phyloP scores from a whole-genome alignment of 257 asterid genomes.

The Penstemon davidsonii region DNA sequence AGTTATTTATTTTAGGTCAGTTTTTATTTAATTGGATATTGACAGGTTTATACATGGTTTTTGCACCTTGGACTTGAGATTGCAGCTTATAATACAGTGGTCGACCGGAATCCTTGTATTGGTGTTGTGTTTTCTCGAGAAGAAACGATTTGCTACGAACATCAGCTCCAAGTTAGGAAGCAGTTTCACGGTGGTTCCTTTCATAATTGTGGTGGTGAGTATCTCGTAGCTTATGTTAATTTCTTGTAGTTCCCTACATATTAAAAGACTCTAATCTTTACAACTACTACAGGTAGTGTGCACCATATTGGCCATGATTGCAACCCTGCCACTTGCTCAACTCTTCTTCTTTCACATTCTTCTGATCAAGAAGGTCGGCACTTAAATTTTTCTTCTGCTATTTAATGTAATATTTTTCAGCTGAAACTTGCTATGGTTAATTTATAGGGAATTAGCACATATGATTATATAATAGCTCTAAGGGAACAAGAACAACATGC shows the following conservation, averaged over 20 bases:
- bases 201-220: constrained; percentile 90
- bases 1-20: constrained; percentile 25
- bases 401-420: neutral
- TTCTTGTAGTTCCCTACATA: neutral
- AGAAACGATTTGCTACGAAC: constrained; percentile 59
- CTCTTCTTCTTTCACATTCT: constrained; percentile 99
- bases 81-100: constrained; percentile 99
- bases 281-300: constrained; percentile 68
- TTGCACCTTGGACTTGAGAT: constrained; percentile 65
- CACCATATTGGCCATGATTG: constrained; percentile 96
- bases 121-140: constrained; percentile 81
- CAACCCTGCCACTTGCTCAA: constrained; percentile 89
- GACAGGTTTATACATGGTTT: constrained; percentile 46
- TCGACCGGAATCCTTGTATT: constrained; percentile 85
- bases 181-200: constrained; percentile 92
- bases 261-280: constrained; percentile 9
- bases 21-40: constrained; percentile 41
- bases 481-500: constrained; percentile 94
- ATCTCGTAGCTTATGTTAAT: neutral
- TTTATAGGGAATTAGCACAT: constrained; percentile 92
- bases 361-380: constrained; percentile 77
- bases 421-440: constrained; percentile 21
- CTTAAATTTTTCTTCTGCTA: neutral
- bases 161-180: constrained; percentile 88
- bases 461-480: constrained; percentile 93